Evolutionary conservation across 257 asterid genomes (phyloP), one percentile per base, ranked within the genome.

Genomic region (Scutellaria baicalensis): DNA sequence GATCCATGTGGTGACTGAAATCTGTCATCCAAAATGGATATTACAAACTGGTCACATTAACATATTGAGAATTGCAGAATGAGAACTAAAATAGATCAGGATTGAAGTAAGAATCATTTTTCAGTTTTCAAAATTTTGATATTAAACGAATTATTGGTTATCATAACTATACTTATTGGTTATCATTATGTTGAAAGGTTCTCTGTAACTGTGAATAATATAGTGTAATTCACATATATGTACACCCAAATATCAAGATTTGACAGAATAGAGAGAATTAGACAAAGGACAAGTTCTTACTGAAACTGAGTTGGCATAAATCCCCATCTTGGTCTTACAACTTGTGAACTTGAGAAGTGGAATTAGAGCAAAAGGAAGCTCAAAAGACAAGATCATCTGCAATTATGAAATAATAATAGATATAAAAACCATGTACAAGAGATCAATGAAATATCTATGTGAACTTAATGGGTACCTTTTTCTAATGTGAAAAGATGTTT

Each of bases 261-360:
- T 5, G 63, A 54, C 3, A 8, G 23, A 17, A 70, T 49, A 6
- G 33, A 74, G 3, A 40, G 18, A 52, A 48, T 12, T 9, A 6
- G 43, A n/a, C 4, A n/a, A 54, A 17, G 3, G 40, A 62, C 18
- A 31, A 60, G 33, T 74, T 76, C 91, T 76, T 84, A 88, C 98
- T 16, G 67, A 20, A 44, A 44, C 18, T 6, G 99, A 86, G 87
- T 93, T 93, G 48, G 77, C 91, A 58, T 89, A 68, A 75, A 63
- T 13, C 31, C 99, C 97, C 99, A 93, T 93, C 86, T 91, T 93
- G 50, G 93, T 83, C 83, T 83, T 86, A 87, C 97, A 80, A 78
- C 97, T 93, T 10, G 99, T 91, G 89, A 93, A 93, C 78, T 93
- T 93, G 75, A 93, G 96, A 69, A 93, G 97, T 8, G 99, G 99